Percentiles rank a stretch among this genome's conserved stretches.
phyloP scores from a whole-genome alignment of 305 asterid genomes.

The Fraxinus baroniana region DNA sequence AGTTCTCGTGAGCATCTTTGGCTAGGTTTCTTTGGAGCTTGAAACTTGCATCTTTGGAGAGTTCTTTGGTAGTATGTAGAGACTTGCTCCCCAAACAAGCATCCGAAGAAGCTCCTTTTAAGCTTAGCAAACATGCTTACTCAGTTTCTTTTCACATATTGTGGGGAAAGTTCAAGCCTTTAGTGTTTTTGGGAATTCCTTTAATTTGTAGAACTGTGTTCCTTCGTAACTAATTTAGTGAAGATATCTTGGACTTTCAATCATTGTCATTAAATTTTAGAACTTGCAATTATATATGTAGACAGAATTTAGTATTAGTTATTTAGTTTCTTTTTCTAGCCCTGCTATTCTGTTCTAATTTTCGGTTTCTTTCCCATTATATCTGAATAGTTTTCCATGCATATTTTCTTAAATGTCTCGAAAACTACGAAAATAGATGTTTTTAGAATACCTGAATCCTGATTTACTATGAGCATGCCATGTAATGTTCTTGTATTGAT shows the following conservation, averaged over 20 bases:
- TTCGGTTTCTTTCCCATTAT: neutral
- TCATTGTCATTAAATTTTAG: neutral
- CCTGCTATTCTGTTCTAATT: neutral
- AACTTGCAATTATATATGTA: slow-evolving; percentile 7
- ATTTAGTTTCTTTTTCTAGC: neutral
- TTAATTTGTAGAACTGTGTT: slow-evolving; percentile 2
- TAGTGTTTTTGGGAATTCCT: neutral
- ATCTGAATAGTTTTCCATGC: slow-evolving; percentile 1
- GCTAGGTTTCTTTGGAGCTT: neutral
- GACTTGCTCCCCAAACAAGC: neutral
- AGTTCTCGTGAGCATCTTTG: neutral
- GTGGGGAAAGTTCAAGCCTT: neutral
- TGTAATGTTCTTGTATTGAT: slow-evolving; percentile 17
- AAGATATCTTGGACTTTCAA: slow-evolving; percentile 15
- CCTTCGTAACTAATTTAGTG: neutral
- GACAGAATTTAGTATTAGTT: neutral
- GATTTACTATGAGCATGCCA: slow-evolving; percentile 9
- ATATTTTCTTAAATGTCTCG: neutral
- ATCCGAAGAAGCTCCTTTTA: neutral
- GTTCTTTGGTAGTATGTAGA: neutral
- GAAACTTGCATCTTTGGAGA: neutral
- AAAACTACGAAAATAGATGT: neutral
- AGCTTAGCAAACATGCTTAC: neutral
- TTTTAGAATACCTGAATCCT: neutral
- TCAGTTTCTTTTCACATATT: slow-evolving; percentile 1